phyloP scores from a whole-genome alignment of 1,139 yeast species.

The Suhomyces bokatorum region DNA sequence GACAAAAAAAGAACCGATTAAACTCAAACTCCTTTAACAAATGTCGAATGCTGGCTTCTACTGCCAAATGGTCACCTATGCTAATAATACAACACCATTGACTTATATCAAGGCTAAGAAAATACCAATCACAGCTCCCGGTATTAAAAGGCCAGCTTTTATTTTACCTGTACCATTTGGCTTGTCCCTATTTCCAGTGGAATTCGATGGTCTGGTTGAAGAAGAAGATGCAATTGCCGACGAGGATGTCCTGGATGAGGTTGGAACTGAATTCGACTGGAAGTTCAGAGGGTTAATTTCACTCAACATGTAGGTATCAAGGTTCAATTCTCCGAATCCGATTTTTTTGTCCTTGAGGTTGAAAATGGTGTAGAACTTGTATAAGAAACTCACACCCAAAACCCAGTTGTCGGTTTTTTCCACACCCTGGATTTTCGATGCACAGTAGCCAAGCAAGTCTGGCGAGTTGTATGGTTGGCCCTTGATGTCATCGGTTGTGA shows the following conservation, averaged over 20 bases:
- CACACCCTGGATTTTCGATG: conserved; percentile 65
- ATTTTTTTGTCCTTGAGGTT: conserved; percentile 51
- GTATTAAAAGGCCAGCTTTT: conserved; percentile 4
- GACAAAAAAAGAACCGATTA: too few species aligned
- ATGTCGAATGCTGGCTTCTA: too few species aligned
- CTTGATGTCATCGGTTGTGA: conserved; percentile 43
- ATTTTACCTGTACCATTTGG: conserved; percentile 2
- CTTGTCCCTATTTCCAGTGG: conserved; percentile 1
- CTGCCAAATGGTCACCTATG: neutral
- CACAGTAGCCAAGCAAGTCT: conserved; percentile 52
- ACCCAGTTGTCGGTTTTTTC: conserved; percentile 41
- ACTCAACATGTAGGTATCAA: conserved; percentile 7
- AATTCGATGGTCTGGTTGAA: conserved; percentile 5
- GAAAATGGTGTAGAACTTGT: conserved; percentile 58
- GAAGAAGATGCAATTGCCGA: conserved; percentile 11
- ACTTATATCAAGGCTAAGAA: conserved; percentile 1
- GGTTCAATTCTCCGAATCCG: conserved; percentile 47
- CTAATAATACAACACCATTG: neutral
- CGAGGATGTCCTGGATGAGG: conserved; percentile 9
- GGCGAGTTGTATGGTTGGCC: conserved; percentile 47
- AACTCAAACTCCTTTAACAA: too few species aligned
- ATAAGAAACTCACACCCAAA: conserved; percentile 62
- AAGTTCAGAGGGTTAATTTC: neutral
- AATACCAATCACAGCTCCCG: conserved; percentile 5
- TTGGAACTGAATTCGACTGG: neutral